Conservation (phyloP, 129 eudicot genomes). For the Lactuca saligna region DNA sequence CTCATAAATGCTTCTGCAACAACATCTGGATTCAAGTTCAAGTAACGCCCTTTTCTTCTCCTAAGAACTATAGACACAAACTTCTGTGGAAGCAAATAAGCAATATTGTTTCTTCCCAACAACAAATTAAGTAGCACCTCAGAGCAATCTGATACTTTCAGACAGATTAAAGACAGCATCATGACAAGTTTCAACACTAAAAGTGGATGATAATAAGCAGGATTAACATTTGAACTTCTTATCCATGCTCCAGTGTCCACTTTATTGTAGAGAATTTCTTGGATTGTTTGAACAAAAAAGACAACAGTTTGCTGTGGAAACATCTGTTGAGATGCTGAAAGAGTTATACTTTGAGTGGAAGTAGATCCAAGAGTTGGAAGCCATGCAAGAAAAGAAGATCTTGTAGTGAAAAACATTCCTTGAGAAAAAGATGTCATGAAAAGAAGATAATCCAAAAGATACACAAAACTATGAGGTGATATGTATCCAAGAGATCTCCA, state of each 20-base stretch:
- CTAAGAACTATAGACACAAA: slow-evolving; percentile 26
- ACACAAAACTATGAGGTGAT: slow-evolving; percentile 55
- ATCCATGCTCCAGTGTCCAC: slow-evolving; percentile 46
- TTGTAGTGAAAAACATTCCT: slow-evolving; percentile 39
- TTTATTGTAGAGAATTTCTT: slow-evolving; percentile 23
- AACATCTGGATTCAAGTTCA: slow-evolving; percentile 3
- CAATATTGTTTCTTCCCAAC: slow-evolving; percentile 15
- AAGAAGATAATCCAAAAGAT: slow-evolving; percentile 57
- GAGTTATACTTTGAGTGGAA: slow-evolving; percentile 1
- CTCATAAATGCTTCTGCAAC: slow-evolving; percentile 50
- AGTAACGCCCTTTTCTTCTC: slow-evolving; percentile 7
- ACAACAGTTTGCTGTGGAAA: not conserved
- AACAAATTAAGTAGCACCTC: slow-evolving; percentile 23
- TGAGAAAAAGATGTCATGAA: slow-evolving; percentile 32
- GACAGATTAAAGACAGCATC: slow-evolving; percentile 40
- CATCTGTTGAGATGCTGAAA: not conserved
- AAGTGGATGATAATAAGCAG: slow-evolving; percentile 31
- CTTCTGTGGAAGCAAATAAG: slow-evolving; percentile 44
- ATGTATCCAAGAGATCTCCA: slow-evolving; percentile 45
- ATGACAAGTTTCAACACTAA: slow-evolving; percentile 55
- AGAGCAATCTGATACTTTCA: slow-evolving; percentile 28
- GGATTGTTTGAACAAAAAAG: slow-evolving; percentile 24
- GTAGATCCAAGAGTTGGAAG: slow-evolving; percentile 18
- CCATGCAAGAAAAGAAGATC: slow-evolving; percentile 61
- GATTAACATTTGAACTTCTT: slow-evolving; percentile 6